Base-by-base conservation (phyloP, 1,139 yeast species). In the Saccharomycopsis hybrid region DNA sequence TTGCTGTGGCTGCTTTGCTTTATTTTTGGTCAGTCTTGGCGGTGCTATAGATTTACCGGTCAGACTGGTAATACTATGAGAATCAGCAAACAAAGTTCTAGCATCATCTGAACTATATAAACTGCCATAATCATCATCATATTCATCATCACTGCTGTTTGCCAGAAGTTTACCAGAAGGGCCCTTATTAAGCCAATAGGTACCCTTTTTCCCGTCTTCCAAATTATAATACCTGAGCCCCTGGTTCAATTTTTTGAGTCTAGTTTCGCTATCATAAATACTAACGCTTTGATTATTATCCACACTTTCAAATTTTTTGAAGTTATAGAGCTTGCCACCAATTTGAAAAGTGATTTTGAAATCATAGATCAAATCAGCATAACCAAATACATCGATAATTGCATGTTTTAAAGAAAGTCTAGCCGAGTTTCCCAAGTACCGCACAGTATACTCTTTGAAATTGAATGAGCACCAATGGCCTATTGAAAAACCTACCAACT, bases 401-500 rank as follows among this genome's bases (percentile, higher is more conserved):
- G 97, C 95, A 57, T 76, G 73, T 47, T 59, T 61, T 28, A 81
- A 73, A 31, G 77, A 69, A 47, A 88, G 61, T 49, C 95, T 69
- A 0, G 87, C 92, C 56, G 82, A 78, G 27, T 74, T 76, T 1
- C 92, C 90, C 52, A 85, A 68, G 5, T 67, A 67, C 4, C 76
- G 64, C 1, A 78, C 70, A 2, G 84, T 76, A 62, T 84, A 92
- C 40, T 89, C 95, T 4, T 69, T 69, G 65, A 84, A 85, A 5
- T 88, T 79, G 64, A 92, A 92, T 0, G 97, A 90, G 43, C 74
- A 64, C 84, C 92, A 83, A 67, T 92, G 98, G 9, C 95, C 85
- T 35, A 85, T 66, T 0, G 97, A 89, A 70, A 92, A 92, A 3
- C 82, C 86, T 24, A 90, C 73, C 71, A 92, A 74, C 61, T 94